Base-by-base conservation (phyloP, 768 basidiomycete genomes). In the Melanogaster broomeanus region DNA sequence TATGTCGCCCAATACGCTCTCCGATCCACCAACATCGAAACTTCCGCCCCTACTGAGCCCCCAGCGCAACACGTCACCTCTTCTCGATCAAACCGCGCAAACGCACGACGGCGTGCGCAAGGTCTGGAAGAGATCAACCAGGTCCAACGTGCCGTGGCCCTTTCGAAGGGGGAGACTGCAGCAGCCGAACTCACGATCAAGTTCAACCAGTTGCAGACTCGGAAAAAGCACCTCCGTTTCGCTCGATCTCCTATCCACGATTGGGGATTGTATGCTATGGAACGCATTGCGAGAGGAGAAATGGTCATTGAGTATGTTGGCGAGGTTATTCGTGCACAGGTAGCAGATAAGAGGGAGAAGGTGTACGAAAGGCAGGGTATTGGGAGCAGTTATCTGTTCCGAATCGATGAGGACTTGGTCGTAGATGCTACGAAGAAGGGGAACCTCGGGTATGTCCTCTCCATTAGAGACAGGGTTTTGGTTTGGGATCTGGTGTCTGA, bases 261-360 rank as follows among this genome's bases (percentile, higher is more conserved):
- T 61, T 99, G 96, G 90, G 97, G 97, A 4, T 67, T 99, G 63
- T 99, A 98, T 67, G 95, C 97, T 27, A 90, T 97, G 90, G 97
- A 99, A 76, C 83, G 84, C 63, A 98, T 99, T 58, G 83, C 88
- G 6, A 75, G 82, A 33, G 93, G 93, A 4, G 97, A 99, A 74
- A 98, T 99, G 94, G 96, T 99, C 27, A 98, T 98, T 71, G 97
- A 99, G 74, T 99, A 99, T 64, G 97, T 99, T 7, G 97, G 97
- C 18, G 97, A 99, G 78, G 81, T 98, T 56, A 93, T 98, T 58
- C 81, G 97, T 10, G 92, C 93, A 39, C 88, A 90, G 62, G 92
- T 98, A 11, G 97, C 97, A 24, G 97, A 98, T 61, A 93, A 94
- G 68, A 81, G 97, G 43, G 97, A 99, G 77, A 96, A 97, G 76